Evolutionary conservation across 306 rosid species (phyloP), one percentile per base, ranked within the genome.

Genomic region (Medicago truncatula): DNA sequence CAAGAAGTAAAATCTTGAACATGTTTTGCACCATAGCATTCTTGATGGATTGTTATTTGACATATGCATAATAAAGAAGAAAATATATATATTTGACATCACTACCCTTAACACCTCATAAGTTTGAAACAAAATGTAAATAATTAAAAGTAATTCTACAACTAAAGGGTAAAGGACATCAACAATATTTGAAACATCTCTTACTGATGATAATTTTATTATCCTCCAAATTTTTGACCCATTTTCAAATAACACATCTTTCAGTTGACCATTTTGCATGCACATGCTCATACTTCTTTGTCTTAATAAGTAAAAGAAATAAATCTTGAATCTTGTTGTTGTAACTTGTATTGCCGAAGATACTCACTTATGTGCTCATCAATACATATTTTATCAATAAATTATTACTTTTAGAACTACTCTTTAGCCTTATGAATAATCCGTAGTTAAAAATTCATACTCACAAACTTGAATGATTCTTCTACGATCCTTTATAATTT

Each of bases 151-250:
- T 4, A 44, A 56, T 15, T 76, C 49, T 9, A 25, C 40, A 75
- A 50, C 46, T 1, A 53, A 66, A 67, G 76, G 46, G 75, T 47
- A 50, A 59, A 73, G 31, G 77, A 60, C 53, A 39, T 84, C 77
- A 72, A 43, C 18, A 61, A 81, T 54, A 44, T 67, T 75, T 61
- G 63, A 79, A 62, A 65, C 60, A 95, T 97, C 99, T 90, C 90
- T 90, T 95, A 79, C 99, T 92, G 62, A 95, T 95, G 67, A 95
- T 92, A 53, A 95, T 92, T 88, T 92, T 95, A 86, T 95, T 92
- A 69, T 92, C 97, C 41, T 95, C 97, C 97, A 96, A 95, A 83
- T 95, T 97, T 83, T 92, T 97, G 78, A 92, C 96, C 99, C 97
- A 92, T 92, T 97, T 90, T 67, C 99, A 95, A 82, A 95, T 68